Evolutionary conservation across 106 monocot species (phyloP), one percentile per base, ranked within the genome.

Genomic region (Gastrodia elata): DNA sequence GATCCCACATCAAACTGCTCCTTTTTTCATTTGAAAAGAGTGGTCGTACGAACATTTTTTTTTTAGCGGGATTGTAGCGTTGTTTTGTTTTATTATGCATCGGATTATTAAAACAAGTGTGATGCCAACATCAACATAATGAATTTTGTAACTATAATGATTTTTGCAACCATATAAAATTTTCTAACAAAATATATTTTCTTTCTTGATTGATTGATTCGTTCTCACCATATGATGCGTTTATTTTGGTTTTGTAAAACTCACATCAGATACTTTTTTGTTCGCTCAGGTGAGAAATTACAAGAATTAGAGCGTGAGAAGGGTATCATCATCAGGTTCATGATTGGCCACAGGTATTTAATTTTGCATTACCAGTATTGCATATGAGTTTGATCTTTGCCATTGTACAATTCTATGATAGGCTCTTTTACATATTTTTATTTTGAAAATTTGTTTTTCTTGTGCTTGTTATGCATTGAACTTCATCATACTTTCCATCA

Each of bases 291-390:
- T 70, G 88, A 90, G 39, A 88, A 90, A 70, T 83, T 97, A 39
- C 55, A 72, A 77, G 82, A 90, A 77, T 80, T 97, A 41, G 97
- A 92, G 80, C 77, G 81, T 61, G 86, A 97, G 48, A 97, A 93
- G 72, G 97, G 97, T 71, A 97, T 97, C 77, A 88, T 93, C 38
- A 74, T 97, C 64, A 77, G 90, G 15, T 97, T 97, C 73, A 97
- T 79, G 88, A 93, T 97, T 73, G 97, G 97, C 26, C 97, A 90
- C 75, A 97, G 97, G 97, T 93, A 85, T 24, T 30, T 77, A 7
- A 20, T 36, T 48, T 69, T 40, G 0, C 75, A 20, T 38, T 42
- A 16, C 32, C 32, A 14, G 9, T 32, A 1, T 11, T 32, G 32
- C 32, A 4, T 8, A 52, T 52, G 6, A 44, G 10, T 44, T 14